Evolutionary conservation across 1,139 yeast genomes (phyloP).

Genomic region (Debaryomyces subglobosus): DNA sequence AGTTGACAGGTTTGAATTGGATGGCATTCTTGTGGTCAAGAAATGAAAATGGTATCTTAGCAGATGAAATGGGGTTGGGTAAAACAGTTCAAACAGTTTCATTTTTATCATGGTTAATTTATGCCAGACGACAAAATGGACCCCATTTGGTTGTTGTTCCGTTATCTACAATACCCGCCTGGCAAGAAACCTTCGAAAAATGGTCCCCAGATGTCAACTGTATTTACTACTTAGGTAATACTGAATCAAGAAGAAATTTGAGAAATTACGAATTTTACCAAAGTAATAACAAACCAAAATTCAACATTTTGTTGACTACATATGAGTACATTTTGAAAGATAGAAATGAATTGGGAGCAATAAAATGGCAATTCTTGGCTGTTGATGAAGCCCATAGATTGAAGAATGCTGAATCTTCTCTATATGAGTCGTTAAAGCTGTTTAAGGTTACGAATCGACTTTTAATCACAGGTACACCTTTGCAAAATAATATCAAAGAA

Average conservation of each 20-base stretch:
- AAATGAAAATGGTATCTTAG: constrained; percentile 94
- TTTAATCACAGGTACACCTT: constrained; percentile 96
- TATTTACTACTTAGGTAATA: constrained; percentile 90
- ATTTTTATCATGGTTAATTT: constrained; percentile 90
- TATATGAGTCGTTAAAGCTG: constrained; percentile 83
- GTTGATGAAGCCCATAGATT: constrained; percentile 98
- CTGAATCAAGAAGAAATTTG: constrained; percentile 78
- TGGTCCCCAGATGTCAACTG: constrained; percentile 98
- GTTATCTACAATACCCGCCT: constrained; percentile 92
- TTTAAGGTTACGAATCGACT: constrained; percentile 84
- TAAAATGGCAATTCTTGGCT: constrained; percentile 95
- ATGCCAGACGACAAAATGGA: constrained; percentile 93
- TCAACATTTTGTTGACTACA: constrained; percentile 87
- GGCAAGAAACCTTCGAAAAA: constrained; percentile 98
- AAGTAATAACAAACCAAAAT: constrained; percentile 68
- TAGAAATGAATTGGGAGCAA: constrained; percentile 71
- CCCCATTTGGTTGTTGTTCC: constrained; percentile 98
- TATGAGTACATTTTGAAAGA: constrained; percentile 95
- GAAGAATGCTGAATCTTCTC: constrained; percentile 90
- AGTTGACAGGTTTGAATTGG: constrained; percentile 97
- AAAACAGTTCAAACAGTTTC: constrained; percentile 97
- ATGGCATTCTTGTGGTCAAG: constrained; percentile 99
- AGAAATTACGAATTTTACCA: constrained; percentile 84
- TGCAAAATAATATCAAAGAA: constrained; percentile 94
- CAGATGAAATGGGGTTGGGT: constrained; percentile 99